Conservation (phyloP, 768 basidiomycete species). For the Lactarius tabidus region DNA sequence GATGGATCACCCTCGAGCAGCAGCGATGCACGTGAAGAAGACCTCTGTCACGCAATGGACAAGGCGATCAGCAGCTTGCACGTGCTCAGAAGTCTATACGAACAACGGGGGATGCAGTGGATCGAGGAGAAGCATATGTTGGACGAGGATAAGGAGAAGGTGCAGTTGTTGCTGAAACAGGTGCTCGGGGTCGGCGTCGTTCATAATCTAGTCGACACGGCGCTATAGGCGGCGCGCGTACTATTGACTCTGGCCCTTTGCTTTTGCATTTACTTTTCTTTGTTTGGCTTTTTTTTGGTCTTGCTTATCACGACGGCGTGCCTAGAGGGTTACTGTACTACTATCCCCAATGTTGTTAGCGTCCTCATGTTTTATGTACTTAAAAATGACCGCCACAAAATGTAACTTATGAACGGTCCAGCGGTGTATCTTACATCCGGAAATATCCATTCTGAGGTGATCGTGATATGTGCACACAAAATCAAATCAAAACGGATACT, state of each 20-base stretch:
- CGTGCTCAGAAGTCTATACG: slow-evolving; percentile 59
- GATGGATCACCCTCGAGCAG: slow-evolving; percentile 53
- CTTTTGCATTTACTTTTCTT: background rate
- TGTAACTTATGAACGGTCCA: slow-evolving; percentile 8
- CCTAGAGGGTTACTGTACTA: background rate
- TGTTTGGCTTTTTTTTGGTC: background rate
- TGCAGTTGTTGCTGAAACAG: slow-evolving; percentile 63
- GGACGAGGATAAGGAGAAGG: slow-evolving; percentile 60
- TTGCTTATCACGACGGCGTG: background rate
- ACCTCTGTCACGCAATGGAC: slow-evolving; percentile 64
- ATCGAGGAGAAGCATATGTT: slow-evolving; percentile 64
- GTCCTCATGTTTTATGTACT: background rate
- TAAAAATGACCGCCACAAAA: slow-evolving; percentile 12
- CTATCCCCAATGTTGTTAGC: background rate
- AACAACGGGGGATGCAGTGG: slow-evolving; percentile 65
- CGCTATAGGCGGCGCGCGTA: background rate
- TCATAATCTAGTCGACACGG: slow-evolving; percentile 17
- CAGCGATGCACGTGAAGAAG: slow-evolving; percentile 51
- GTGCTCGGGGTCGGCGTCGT: slow-evolving; percentile 40
- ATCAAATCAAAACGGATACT: background rate
- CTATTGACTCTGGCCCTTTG: background rate
- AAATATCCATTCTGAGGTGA: background rate
- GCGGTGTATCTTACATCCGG: background rate
- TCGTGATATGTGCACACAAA: background rate
- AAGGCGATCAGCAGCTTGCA: slow-evolving; percentile 64